These are phyloP conservation scores for Naegleria gruberi DNA, from an alignment of 208 protist species.

Conservation along the genomic window DNA sequence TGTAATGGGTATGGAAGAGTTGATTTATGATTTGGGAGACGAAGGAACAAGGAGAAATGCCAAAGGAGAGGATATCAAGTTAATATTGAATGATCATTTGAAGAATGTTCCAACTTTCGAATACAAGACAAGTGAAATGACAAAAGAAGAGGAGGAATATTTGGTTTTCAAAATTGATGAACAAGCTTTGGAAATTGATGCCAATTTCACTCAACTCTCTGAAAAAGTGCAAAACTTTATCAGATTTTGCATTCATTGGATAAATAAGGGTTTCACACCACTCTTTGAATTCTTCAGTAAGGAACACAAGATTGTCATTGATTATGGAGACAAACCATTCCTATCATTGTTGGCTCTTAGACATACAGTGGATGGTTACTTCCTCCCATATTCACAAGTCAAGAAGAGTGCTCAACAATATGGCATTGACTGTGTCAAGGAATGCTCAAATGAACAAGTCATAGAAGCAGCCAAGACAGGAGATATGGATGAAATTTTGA, in stretches of 20 bases:
- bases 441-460: background rate
- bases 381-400: background rate
- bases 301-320: background rate
- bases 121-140: background rate
- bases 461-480: background rate
- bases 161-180: conserved; percentile 4
- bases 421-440: background rate
- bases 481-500: background rate
- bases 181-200: background rate
- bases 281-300: conserved; percentile 1
- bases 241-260: background rate
- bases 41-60: background rate
- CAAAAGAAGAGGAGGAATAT: background rate
- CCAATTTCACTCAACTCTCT: background rate
- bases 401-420: background rate
- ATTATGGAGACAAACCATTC: background rate
- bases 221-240: background rate
- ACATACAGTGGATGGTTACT: background rate
- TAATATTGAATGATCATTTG: background rate
- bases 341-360: background rate
- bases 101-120: background rate
- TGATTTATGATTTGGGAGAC: background rate
- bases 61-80: background rate
- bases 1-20: background rate
- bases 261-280: background rate